Evolutionary conservation across 1,284 basidiomycete species (phyloP), one percentile per base, ranked within the genome.

Genomic region (Neonothopanus nambi): DNA sequence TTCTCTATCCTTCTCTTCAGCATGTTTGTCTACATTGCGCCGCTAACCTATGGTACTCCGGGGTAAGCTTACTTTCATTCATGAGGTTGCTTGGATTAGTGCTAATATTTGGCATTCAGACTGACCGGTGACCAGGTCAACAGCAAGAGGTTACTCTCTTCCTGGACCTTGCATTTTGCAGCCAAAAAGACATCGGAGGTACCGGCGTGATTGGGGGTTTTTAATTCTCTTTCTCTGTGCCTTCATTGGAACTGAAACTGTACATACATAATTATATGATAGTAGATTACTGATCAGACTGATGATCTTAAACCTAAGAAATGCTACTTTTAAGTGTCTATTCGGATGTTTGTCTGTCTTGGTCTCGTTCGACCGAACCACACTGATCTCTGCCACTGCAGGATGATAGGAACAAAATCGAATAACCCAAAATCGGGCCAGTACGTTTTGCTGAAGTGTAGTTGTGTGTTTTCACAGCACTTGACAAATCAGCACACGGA

Each of bases 401-500:
- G 74, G 15, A 98, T 67, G 55, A 97, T 87, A 1, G 92, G 91
- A 20, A 95, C 70, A 65, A 97, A 84, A 62, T 99, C 92, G 51
- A 83, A 77, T 5, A 98, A 67, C 2, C 95, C 93, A 67, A 98
- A 98, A 54, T 95, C 88, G 0, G 97, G 97, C 97, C 97, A 99
- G 67, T 90, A 96, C 0, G 84, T 84, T 30, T 85, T 73, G n/a
- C 87, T 82, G 69, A 98, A 96, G 67, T 98, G 93, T n/a, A 99
- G 74, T 61, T 95, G 93, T 0, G 93, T 92, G 59, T 89, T 70
- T 61, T 93, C 87, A 51, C 79, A 89, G 60, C 85, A 84, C 86
- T 95, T 12, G 33, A n/a, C 35, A 51, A 9, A 20, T 11, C 36
- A 17, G 38, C 26, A 59, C 43, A 35, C 37, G 50, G 37, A 48